Evolutionary conservation across 208 protist species (phyloP).

Genomic region (Novymonas esmeraldas): DNA sequence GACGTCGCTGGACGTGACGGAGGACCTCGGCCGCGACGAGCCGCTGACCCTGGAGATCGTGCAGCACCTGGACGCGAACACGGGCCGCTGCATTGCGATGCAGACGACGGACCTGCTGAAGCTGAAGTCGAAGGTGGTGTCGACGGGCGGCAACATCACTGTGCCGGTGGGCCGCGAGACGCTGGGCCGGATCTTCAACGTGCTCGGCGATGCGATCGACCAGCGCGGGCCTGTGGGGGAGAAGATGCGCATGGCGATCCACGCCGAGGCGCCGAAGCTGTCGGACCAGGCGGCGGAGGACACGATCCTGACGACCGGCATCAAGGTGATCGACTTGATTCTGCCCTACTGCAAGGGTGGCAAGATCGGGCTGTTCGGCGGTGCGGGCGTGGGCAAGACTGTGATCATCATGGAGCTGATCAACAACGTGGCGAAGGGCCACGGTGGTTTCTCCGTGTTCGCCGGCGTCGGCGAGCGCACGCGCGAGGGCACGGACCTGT

Average conservation of each 20-base stretch:
- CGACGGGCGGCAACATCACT: constrained; percentile 95
- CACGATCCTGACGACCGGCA: constrained; percentile 97
- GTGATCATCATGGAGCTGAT: constrained; percentile 99
- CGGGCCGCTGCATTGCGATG: constrained; percentile 98
- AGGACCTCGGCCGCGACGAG: constrained; percentile 75
- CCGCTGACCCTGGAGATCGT: constrained; percentile 97
- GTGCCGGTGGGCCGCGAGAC: constrained; percentile 96
- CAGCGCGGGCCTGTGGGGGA: constrained; percentile 95
- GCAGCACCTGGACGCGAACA: constrained; percentile 96
- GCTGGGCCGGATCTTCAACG: constrained; percentile 99
- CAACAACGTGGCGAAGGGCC: constrained; percentile 98
- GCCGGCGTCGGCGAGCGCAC: constrained; percentile 98
- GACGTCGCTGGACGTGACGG: constrained; percentile 95
- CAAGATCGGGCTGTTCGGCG: constrained; percentile 99
- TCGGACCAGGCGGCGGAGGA: constrained; percentile 94
- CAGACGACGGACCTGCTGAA: constrained; percentile 98
- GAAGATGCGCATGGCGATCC: constrained; percentile 92
- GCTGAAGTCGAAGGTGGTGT: constrained; percentile 93
- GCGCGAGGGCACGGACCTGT: constrained; percentile 98
- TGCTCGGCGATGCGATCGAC: constrained; percentile 98
- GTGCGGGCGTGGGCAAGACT: constrained; percentile 99
- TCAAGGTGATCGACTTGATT: constrained; percentile 99
- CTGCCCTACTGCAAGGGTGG: constrained; percentile 98
- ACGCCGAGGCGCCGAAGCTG: constrained; percentile 94
- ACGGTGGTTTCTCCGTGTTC: constrained; percentile 99